Conservation (phyloP, 306 rosid genomes). For the Ziziphus jujuba region DNA sequence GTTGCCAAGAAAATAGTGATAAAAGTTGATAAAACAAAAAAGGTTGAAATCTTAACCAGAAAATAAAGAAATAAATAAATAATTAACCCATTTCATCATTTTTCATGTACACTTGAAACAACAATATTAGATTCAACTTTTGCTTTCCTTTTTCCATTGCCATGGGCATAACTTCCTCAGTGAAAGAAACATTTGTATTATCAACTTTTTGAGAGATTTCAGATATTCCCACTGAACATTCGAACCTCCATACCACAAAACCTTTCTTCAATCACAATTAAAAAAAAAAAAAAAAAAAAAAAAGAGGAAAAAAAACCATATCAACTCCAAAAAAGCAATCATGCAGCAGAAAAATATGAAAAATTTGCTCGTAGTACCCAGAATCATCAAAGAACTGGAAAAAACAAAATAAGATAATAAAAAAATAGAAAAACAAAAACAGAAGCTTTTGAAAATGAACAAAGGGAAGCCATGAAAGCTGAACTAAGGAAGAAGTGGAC, state of each 20-base stretch:
- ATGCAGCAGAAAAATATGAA: not conserved
- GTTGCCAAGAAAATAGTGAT: not conserved
- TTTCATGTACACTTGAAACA: not conserved
- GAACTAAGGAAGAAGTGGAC: not conserved
- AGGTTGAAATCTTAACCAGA: not conserved
- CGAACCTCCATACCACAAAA: not conserved
- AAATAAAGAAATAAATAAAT: not conserved
- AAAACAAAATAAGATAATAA: not conserved
- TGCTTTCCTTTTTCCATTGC: not conserved
- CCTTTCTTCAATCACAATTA: not conserved
- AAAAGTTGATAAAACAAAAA: not conserved
- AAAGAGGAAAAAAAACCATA: not conserved
- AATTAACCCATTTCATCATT: not conserved
- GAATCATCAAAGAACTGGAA: not conserved
- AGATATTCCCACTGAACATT: too few species aligned
- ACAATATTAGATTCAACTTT: not conserved
- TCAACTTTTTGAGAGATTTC: too few species aligned
- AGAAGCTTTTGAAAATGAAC: not conserved
- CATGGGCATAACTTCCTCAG: too few species aligned
- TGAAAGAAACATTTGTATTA: too few species aligned
- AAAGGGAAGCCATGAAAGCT: slow-evolving; percentile 13
- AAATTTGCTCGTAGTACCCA: not conserved
- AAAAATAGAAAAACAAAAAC: not conserved
- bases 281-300: too few species aligned
- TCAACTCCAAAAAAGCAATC: not conserved